Conservation (phyloP, 1,284 basidiomycete genomes). For the Marasmius oreades region DNA sequence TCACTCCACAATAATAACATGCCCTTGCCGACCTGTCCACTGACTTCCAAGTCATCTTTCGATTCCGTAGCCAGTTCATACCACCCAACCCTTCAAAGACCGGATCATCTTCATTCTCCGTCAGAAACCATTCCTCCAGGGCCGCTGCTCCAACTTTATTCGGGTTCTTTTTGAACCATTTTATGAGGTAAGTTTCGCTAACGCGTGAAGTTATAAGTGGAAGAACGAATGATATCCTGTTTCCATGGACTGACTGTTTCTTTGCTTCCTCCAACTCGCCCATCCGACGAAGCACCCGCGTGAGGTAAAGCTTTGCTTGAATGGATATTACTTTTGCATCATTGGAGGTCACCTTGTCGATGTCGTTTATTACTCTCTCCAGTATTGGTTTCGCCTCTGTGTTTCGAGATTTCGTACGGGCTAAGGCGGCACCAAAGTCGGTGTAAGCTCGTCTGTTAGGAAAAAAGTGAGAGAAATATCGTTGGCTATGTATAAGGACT, state of each 20-base stretch:
- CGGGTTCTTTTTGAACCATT: conserved; percentile 1
- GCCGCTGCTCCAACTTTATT: neutral
- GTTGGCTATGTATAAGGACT: neutral
- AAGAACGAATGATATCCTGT: neutral
- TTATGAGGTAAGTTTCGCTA: conserved; percentile 1
- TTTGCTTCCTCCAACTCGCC: conserved; percentile 1
- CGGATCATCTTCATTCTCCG: conserved; percentile 3
- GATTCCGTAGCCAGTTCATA: conserved; percentile 10
- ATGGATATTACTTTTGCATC: neutral
- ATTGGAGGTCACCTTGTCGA: neutral
- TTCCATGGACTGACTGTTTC: neutral
- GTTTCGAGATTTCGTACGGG: neutral
- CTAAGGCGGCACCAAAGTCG: neutral
- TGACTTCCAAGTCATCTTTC: conserved; percentile 7
- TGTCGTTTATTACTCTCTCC: neutral
- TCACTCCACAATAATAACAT: conserved; percentile 12
- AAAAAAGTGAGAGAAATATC: neutral
- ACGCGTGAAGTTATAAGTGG: neutral
- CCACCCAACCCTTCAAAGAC: conserved; percentile 14
- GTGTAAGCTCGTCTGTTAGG: neutral
- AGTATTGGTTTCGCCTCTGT: neutral
- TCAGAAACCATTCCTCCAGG: neutral
- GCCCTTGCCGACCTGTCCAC: conserved; percentile 9
- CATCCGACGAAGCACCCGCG: neutral
- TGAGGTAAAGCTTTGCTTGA: neutral